Conservation (phyloP, 495 filamentous ascomycete genomes). For the Lophiotrema nucula region DNA sequence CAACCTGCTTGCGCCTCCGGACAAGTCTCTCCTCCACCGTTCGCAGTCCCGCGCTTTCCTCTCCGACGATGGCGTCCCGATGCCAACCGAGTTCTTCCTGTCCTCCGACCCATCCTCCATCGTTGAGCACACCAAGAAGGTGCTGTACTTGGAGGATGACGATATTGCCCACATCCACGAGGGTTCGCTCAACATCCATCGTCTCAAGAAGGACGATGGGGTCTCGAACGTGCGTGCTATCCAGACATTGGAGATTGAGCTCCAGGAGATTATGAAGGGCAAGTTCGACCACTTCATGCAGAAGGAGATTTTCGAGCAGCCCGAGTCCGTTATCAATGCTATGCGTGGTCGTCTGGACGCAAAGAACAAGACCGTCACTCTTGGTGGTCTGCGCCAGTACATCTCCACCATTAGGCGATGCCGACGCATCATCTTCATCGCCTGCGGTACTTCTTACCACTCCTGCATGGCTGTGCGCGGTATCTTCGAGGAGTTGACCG, state of each 20-base stretch:
- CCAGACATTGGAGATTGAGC: conserved; percentile 95
- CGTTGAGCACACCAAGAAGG: conserved; percentile 99
- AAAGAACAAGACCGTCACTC: conserved; percentile 87
- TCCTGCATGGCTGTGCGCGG: conserved; percentile 99
- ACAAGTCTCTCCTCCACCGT: conserved; percentile 95
- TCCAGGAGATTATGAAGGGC: conserved; percentile 99
- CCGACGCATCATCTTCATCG: conserved; percentile 95
- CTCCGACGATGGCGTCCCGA: conserved; percentile 93
- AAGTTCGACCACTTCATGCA: conserved; percentile 99
- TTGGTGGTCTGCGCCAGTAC: conserved; percentile 93
- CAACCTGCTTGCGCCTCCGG: conserved; percentile 79
- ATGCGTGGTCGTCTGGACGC: conserved; percentile 98
- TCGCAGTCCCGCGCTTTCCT: conserved; percentile 98
- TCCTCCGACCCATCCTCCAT: conserved; percentile 98
- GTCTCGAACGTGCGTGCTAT: conserved; percentile 95
- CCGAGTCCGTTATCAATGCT: conserved; percentile 97
- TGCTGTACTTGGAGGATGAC: conserved; percentile 98
- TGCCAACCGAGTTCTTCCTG: conserved; percentile 98
- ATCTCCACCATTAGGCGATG: conserved; percentile 94
- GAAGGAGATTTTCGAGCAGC: conserved; percentile 99
- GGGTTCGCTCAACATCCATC: conserved; percentile 97
- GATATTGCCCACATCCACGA: conserved; percentile 99
- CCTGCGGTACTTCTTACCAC: conserved; percentile 96
- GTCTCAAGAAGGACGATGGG: conserved; percentile 92
- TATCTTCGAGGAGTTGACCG: conserved; percentile 94